These are phyloP conservation scores for Leptodermis oblonga DNA, from an alignment of 257 asterid species.

Conservation along the genomic window DNA sequence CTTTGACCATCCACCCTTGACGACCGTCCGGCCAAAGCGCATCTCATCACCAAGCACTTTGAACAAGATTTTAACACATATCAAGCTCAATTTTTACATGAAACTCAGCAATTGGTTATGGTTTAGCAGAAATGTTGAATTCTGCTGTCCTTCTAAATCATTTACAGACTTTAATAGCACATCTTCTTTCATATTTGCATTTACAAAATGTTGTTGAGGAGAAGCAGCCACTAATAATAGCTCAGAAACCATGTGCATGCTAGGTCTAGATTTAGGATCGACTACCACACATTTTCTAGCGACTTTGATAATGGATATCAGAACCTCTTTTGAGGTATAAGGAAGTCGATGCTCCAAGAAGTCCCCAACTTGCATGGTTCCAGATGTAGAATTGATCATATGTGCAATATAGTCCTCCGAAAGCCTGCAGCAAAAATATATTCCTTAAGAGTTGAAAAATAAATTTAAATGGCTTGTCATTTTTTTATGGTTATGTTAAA, in stretches of 20 bases:
- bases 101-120: too few species aligned
- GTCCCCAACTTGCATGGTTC: slow-evolving; percentile 5
- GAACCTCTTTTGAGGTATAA: slow-evolving; percentile 4
- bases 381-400: too few species aligned
- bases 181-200: neutral
- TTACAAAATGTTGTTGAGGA: neutral
- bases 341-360: slow-evolving; percentile 17
- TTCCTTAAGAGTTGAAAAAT: too few species aligned
- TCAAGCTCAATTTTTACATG: too few species aligned
- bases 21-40: too few species aligned
- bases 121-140: neutral
- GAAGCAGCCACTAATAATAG: slow-evolving; percentile 14
- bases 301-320: slow-evolving; percentile 13
- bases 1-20: too few species aligned
- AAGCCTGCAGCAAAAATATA: too few species aligned
- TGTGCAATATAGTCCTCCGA: slow-evolving; percentile 20
- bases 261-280: slow-evolving; percentile 31
- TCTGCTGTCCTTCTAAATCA: neutral
- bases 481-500: too few species aligned
- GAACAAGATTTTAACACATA: too few species aligned
- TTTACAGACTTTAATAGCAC: neutral
- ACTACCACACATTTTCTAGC: slow-evolving; percentile 24
- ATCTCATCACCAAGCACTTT: too few species aligned
- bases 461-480: too few species aligned
- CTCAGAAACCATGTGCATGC: slow-evolving; percentile 26